Evolutionary conservation across 169 alveolate genomes (phyloP), one percentile per base, ranked within the genome.

Genomic region (Babesia sp.): DNA sequence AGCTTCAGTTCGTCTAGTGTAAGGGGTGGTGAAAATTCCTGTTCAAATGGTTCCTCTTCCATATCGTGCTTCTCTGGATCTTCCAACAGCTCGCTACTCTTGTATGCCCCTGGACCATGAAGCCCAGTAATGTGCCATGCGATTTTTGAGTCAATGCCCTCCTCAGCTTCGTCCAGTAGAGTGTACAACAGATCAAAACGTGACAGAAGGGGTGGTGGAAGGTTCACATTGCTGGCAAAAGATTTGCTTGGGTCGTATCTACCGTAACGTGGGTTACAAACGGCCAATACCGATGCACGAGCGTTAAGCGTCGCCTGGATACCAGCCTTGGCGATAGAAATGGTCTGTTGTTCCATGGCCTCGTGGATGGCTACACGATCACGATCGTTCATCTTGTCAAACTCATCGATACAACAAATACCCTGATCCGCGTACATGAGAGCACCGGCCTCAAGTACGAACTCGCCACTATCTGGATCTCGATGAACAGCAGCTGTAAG

Each of bases 331-430:
- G 99, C 96, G 26, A 97, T 95, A 20, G 98, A 94, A 14, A 97
- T 96, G 16, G 99, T 97, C 91, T 97, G 97, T 81, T 97, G 98
- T 79, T 97, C 99, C 99, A 97, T 97, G 42, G 99, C 98, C 84
- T 97, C 99, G 84, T 97, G 99, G 39, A 97, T 97, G n/a, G 99
- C 98, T n/a, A 96, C 99, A 84, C 96, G 89, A 74, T 97, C 99
- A 48, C 92, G 95, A 18, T 87, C 94, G 67, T 95, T 98, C 99
- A 97, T 97, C 71, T 97, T 97, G 77, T 97, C 99, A 75, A 97
- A 97, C 83, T 97, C 99, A 84, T 96, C 99, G 16, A 97, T 96
- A 66, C 99, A 95, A 72, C 99, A 97, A 41, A 97, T 94, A 18
- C 99, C 99, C 76, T 95, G 92, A 82, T 97, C 99, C 6, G 99